Evolutionary conservation across 345 rosid genomes (phyloP).

Genomic region (Pistacia atlantica): DNA sequence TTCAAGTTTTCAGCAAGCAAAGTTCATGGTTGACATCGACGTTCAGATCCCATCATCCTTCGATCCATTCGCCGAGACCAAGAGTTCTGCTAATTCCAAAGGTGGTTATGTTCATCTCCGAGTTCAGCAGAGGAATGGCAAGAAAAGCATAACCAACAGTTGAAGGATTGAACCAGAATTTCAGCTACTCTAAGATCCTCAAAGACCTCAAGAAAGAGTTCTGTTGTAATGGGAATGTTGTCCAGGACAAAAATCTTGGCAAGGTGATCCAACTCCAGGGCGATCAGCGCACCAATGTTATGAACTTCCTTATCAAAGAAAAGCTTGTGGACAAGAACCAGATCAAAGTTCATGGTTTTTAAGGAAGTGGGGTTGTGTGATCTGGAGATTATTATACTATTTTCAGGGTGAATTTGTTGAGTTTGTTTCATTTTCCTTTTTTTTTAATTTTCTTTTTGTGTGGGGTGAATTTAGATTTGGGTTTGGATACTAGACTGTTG

Average conservation of each 20-base stretch:
- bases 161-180: constrained; percentile 70
- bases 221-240: constrained; percentile 90
- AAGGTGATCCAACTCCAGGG: constrained; percentile 97
- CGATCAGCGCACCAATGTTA: constrained; percentile 83
- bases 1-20: constrained; percentile 27
- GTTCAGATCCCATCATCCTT: constrained; percentile 58
- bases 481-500: not conserved
- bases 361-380: constrained; percentile 10
- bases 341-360: constrained; percentile 90
- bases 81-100: constrained; percentile 51
- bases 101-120: constrained; percentile 75
- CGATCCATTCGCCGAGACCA: constrained; percentile 74
- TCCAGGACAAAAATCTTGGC: constrained; percentile 80
- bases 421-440: not conserved
- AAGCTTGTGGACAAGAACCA: constrained; percentile 73
- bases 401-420: not conserved
- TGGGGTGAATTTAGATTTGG: not conserved
- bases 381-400: not conserved
- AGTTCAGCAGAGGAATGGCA: constrained; percentile 81
- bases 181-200: constrained; percentile 72
- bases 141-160: constrained; percentile 80
- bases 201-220: constrained; percentile 81
- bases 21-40: constrained; percentile 81
- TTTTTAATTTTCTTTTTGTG: not conserved
- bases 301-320: constrained; percentile 61